Percentiles rank a stretch among this genome's conserved stretches.
phyloP scores from a whole-genome alignment of 2,329 filamentous ascomycete genomes.

The Apiospora phragmitis region DNA sequence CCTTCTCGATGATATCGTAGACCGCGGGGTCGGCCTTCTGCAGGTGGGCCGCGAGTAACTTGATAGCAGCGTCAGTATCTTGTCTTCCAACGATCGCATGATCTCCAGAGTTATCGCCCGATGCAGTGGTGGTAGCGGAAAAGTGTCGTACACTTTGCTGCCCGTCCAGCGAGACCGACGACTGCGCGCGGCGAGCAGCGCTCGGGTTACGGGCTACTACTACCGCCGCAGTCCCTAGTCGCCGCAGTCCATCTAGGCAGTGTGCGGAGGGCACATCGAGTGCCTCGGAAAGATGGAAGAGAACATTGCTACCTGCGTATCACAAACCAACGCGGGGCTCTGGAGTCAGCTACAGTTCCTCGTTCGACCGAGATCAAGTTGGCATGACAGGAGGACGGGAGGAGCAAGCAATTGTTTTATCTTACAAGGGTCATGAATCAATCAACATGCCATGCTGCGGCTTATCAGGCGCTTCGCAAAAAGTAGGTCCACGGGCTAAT shows the following conservation, averaged over 20 bases:
- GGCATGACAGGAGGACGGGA: not conserved
- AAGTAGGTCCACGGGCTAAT: slow-evolving; percentile 4
- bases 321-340: slow-evolving; percentile 6
- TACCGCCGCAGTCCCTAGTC: slow-evolving; percentile 18
- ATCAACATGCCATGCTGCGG: slow-evolving; percentile 6
- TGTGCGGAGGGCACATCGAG: slow-evolving; percentile 46
- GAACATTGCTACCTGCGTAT: slow-evolving; percentile 44
- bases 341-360: slow-evolving; percentile 5
- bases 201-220: slow-evolving; percentile 14
- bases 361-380: not conserved
- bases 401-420: not conserved
- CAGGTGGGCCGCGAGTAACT: slow-evolving; percentile 80
- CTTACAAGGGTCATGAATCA: slow-evolving; percentile 5
- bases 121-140: slow-evolving; percentile 2
- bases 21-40: slow-evolving; percentile 84
- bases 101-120: slow-evolving; percentile 11
- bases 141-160: slow-evolving; percentile 56
- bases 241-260: slow-evolving; percentile 34
- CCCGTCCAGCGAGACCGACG: slow-evolving; percentile 51
- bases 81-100: slow-evolving; percentile 11
- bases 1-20: slow-evolving; percentile 90
- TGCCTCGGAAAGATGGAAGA: slow-evolving; percentile 47
- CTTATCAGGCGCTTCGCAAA: slow-evolving; percentile 5
- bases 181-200: slow-evolving; percentile 39
- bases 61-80: slow-evolving; percentile 16